Evolutionary conservation across 768 basidiomycete species (phyloP).

Genomic region (Chlorophyllum brunneum): DNA sequence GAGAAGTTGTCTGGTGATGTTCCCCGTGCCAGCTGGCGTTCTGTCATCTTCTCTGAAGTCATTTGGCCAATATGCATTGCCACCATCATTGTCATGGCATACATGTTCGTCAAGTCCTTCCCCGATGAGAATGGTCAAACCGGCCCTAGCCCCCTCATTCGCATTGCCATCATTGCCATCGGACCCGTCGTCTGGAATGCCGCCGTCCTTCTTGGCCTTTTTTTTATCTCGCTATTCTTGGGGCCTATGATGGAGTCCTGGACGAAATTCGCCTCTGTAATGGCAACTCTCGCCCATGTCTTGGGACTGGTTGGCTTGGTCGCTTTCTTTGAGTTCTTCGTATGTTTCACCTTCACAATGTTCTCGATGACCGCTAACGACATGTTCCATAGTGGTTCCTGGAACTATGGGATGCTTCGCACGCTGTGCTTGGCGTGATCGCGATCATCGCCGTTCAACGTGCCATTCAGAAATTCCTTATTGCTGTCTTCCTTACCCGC

Average conservation of each 20-base stretch:
- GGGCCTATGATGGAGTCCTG: constrained; percentile 86
- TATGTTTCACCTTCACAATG: constrained; percentile 38
- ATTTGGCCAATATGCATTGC: constrained; percentile 77
- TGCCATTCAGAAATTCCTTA: constrained; percentile 90
- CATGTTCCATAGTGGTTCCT: constrained; percentile 83
- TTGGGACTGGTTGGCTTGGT: constrained; percentile 77
- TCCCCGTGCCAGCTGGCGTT: constrained; percentile 84
- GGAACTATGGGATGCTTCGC: constrained; percentile 94
- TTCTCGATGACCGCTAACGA: not conserved
- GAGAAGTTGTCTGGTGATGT: constrained; percentile 96
- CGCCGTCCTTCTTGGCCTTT: constrained; percentile 75
- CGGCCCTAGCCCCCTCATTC: constrained; percentile 81
- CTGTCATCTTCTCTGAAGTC: constrained; percentile 82
- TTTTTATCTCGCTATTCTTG: constrained; percentile 89
- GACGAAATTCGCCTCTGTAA: constrained; percentile 85
- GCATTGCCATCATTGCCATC: constrained; percentile 83
- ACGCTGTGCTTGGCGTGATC: constrained; percentile 91
- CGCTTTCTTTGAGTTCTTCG: constrained; percentile 95
- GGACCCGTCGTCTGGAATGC: constrained; percentile 97
- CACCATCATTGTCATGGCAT: constrained; percentile 74
- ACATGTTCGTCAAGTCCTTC: constrained; percentile 94
- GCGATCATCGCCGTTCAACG: constrained; percentile 88
- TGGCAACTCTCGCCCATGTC: constrained; percentile 90
- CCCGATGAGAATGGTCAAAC: constrained; percentile 56
- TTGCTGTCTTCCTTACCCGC: constrained; percentile 89